These are phyloP conservation scores for Penicillium sp. DNA, from an alignment of 2,329 filamentous ascomycete genomes.

Conservation along the genomic window DNA sequence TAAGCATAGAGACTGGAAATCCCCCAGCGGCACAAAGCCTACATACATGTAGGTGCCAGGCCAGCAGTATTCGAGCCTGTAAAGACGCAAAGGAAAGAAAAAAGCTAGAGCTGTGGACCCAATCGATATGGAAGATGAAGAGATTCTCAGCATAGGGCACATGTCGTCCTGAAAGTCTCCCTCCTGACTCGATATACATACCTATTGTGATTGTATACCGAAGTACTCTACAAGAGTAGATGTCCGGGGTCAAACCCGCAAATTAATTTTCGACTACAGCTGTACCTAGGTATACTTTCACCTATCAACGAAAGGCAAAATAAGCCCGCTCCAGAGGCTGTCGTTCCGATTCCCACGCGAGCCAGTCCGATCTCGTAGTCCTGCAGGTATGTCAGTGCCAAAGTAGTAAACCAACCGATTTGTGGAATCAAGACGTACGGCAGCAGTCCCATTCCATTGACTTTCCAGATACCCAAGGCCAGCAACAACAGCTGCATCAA, in stretches of 20 bases:
- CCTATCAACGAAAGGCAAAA: constrained; percentile 49
- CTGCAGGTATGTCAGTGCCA: constrained; percentile 42
- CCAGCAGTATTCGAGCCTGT: too few relatives aligned
- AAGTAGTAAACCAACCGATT: background rate
- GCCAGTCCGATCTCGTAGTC: constrained; percentile 93
- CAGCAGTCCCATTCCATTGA: constrained; percentile 91
- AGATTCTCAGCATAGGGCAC: background rate
- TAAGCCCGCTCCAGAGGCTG: constrained; percentile 62
- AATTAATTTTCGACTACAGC: background rate
- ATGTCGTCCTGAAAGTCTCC: background rate
- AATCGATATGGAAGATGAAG: background rate
- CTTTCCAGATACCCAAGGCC: constrained; percentile 87
- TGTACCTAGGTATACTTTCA: background rate
- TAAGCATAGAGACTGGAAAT: too few relatives aligned
- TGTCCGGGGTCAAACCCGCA: background rate
- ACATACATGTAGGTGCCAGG: too few relatives aligned
- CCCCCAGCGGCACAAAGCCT: too few relatives aligned
- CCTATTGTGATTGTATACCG: background rate
- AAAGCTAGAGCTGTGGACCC: background rate
- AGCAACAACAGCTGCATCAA: constrained; percentile 79
- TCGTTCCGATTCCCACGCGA: constrained; percentile 84
- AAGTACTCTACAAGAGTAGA: background rate
- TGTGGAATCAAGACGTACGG: constrained; percentile 60
- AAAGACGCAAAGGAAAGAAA: background rate
- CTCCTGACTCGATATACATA: background rate